phyloP scores from a whole-genome alignment of 441 rosid genomes.

The Syzygium malaccense region DNA sequence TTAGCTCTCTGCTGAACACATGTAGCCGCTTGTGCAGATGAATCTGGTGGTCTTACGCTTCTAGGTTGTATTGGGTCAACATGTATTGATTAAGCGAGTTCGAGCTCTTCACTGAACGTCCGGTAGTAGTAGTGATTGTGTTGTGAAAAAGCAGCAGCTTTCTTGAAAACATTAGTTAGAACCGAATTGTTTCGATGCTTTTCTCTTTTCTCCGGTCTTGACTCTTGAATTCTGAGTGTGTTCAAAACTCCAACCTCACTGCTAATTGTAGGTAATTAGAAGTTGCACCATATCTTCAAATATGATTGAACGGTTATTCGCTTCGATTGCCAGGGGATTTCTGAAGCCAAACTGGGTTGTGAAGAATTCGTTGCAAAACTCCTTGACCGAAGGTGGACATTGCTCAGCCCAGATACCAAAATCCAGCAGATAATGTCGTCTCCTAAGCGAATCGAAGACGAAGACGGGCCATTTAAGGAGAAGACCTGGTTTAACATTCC shows the following conservation, averaged over 20 bases:
- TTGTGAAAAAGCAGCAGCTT: background rate
- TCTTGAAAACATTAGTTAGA: background rate
- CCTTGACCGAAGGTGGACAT: conserved; percentile 66
- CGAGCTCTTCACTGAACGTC: background rate
- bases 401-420: conserved; percentile 41
- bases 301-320: background rate
- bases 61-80: background rate
- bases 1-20: background rate
- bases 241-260: background rate
- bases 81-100: background rate
- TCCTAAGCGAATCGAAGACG: conserved; percentile 5
- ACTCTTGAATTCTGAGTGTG: background rate
- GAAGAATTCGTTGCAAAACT: conserved; percentile 31
- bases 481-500: conserved; percentile 32
- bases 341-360: conserved; percentile 17
- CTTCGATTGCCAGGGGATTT: conserved; percentile 17
- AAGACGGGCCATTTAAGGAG: conserved; percentile 11
- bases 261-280: background rate
- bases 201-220: background rate
- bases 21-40: background rate
- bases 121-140: background rate
- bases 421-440: conserved; percentile 45
- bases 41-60: background rate
- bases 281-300: background rate
- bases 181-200: background rate